Base-by-base conservation (phyloP, 129 eudicot species). In the Tagetes erecta region DNA sequence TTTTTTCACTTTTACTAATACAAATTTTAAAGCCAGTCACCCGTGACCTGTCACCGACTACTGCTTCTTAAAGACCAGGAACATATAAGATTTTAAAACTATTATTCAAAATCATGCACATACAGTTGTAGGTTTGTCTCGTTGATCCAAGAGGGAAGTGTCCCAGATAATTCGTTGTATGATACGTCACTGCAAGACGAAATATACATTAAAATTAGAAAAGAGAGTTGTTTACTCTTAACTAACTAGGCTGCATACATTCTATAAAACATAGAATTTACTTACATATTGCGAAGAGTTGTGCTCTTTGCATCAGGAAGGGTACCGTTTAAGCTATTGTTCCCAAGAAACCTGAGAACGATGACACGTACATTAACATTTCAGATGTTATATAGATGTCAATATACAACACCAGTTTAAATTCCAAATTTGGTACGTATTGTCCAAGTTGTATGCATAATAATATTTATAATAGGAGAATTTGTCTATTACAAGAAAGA, bases 141-240 rank as follows among this genome's bases (percentile, higher is more conserved):
- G 13, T 63, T 73, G 72, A 79, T 75, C 98, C 98, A 92, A 70
- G 95, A 78, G 67, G 96, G 96, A 60, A 92, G 77, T 70, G 81
- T 84, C 75, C 97, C 98, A 42, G 96, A 92, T 76, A 92, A 72
- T 65, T 72, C 78, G 74, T 92, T 92, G 89, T 92, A 89, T 2
- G 97, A 92, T 52, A 92, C 51, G 82, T 92, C 97, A 65, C 97
- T 92, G 86, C 88, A 84, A 62, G 62, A 66, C 74, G 65, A 64
- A 71, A 14, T 68, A 34, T 3, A 52, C 66, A 46, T 2, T n/a
- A 2, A 70, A 7, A 42, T 73, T 44, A 70, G 33, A 50, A 8
- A 30, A 50, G 39, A 1, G 39, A 37, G 6, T 5, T 14, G 20
- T 27, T 53, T 53, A 53, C 3, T 3, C 33, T 53, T 53, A 46